A percentile compares a stretch with the other conserved stretches of the same genome.
These are phyloP conservation scores for Petunia secreta DNA, from an alignment of 257 asterid species.

Conservation along the genomic window DNA sequence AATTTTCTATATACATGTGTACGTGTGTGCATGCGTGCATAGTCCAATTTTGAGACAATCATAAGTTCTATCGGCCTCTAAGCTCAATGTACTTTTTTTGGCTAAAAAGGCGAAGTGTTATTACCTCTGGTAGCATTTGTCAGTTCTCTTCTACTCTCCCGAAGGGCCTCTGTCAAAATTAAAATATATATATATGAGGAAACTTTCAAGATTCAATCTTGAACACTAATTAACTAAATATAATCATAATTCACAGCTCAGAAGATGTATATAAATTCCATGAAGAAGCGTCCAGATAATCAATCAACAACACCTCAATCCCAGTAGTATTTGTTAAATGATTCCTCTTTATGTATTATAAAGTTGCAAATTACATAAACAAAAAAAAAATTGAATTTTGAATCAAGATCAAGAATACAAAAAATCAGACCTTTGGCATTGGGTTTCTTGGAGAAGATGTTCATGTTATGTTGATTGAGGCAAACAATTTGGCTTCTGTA, in stretches of 20 bases:
- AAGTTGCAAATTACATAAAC: slow-evolving; percentile 27
- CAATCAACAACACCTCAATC: background rate
- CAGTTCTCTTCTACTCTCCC: slow-evolving; percentile 84
- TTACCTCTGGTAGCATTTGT: slow-evolving; percentile 82
- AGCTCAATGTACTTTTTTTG: background rate
- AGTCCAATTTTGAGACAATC: background rate
- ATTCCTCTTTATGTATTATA: background rate
- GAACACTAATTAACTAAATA: background rate
- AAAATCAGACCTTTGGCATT: slow-evolving; percentile 68
- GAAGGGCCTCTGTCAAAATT: slow-evolving; percentile 62
- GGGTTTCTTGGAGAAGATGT: slow-evolving; percentile 81
- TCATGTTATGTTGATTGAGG: slow-evolving; percentile 44
- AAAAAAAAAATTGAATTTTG: background rate
- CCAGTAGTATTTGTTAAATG: background rate
- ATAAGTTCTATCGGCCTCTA: background rate
- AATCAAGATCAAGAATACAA: background rate
- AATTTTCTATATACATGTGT: background rate
- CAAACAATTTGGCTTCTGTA: background rate
- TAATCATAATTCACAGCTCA: background rate
- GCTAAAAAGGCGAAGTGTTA: background rate
- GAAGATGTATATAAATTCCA: background rate
- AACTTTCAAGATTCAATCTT: background rate
- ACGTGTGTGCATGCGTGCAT: background rate
- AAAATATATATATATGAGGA: background rate
- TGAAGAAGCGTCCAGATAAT: background rate